A percentile compares a stretch with the other conserved stretches of the same genome.
Evolutionary conservation across 2,329 filamentous ascomycete genomes (phyloP).

Genomic region (Dryadomyces quercivorus): DNA sequence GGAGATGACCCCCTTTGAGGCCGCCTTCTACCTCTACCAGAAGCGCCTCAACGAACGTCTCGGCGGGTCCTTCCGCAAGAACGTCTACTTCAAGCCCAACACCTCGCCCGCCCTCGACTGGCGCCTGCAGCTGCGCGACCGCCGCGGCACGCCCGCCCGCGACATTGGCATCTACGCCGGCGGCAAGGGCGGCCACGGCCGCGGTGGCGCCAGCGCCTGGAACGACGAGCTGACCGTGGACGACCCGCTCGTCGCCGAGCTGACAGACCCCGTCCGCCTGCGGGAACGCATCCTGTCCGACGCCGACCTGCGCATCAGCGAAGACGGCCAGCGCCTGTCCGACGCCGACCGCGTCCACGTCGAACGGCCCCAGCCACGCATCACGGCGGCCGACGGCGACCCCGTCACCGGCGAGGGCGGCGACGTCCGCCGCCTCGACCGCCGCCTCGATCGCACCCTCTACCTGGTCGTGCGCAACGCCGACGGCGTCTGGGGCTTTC

Average conservation of each 20-base stretch:
- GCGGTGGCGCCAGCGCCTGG: constrained; percentile 53
- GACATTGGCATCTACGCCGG: constrained; percentile 77
- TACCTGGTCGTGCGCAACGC: constrained; percentile 74
- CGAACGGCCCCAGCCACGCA: constrained; percentile 55
- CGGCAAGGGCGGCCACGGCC: constrained; percentile 15
- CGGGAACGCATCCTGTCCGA: constrained; percentile 62
- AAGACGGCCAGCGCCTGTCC: constrained; percentile 47
- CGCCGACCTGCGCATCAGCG: constrained; percentile 51
- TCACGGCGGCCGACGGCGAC: constrained; percentile 63
- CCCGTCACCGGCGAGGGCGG: constrained; percentile 59
- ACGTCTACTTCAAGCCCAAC: constrained; percentile 90
- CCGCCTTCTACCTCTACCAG: constrained; percentile 92
- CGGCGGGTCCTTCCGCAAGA: constrained; percentile 72
- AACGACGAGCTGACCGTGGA: constrained; percentile 81
- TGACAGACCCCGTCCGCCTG: constrained; percentile 43
- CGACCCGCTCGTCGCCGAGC: constrained; percentile 41
- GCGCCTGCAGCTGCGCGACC: constrained; percentile 71
- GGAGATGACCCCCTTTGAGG: constrained; percentile 75
- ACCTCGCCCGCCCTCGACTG: constrained; percentile 79
- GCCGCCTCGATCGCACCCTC: constrained; percentile 59
- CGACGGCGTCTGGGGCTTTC: constrained; percentile 70
- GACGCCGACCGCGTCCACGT: constrained; percentile 51
- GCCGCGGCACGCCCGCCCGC: constrained; percentile 59
- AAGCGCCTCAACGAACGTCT: constrained; percentile 91
- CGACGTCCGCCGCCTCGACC: constrained; percentile 68